A percentile compares a stretch with the other conserved stretches of the same genome.
These are phyloP conservation scores for Chlamydomonas schloesseri DNA, from an alignment of 139 green algal genomes.

Conservation along the genomic window DNA sequence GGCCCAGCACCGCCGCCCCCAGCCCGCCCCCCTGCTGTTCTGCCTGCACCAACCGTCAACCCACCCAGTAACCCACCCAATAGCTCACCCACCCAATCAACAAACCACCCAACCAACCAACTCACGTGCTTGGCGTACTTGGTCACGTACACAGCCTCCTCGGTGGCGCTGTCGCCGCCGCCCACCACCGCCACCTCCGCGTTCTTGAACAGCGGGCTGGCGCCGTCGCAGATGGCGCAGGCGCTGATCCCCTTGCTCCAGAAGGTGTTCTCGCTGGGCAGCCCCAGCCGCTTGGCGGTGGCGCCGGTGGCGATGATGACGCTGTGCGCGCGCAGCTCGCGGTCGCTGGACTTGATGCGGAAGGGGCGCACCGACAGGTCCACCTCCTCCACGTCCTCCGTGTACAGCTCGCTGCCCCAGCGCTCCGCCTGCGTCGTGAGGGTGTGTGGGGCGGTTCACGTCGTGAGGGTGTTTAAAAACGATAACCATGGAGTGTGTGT, in stretches of 20 bases:
- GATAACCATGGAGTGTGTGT: too few relatives aligned
- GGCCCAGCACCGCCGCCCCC: too few relatives aligned
- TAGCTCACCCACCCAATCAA: too few relatives aligned
- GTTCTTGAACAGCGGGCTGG: slow-evolving; percentile 85
- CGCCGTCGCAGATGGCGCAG: slow-evolving; percentile 98
- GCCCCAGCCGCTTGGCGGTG: slow-evolving; percentile 86
- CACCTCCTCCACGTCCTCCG: slow-evolving; percentile 94
- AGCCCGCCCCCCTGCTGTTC: too few relatives aligned
- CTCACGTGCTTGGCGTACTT: slow-evolving; percentile 93
- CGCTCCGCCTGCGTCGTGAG: slow-evolving; percentile 84
- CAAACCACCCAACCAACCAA: too few relatives aligned
- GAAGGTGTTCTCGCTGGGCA: slow-evolving; percentile 92
- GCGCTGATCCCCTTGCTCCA: slow-evolving; percentile 96
- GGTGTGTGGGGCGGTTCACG: too few relatives aligned
- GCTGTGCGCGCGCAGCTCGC: slow-evolving; percentile 77
- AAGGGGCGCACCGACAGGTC: slow-evolving; percentile 90
- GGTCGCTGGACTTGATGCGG: slow-evolving; percentile 77
- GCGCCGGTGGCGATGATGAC: slow-evolving; percentile 98
- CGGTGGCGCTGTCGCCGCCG: slow-evolving; percentile 94
- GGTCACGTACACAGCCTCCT: slow-evolving; percentile 98
- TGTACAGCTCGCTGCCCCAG: slow-evolving; percentile 92
- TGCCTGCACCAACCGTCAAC: neutral
- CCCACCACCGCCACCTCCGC: slow-evolving; percentile 93
- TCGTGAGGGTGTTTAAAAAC: too few relatives aligned
- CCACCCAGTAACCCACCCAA: neutral